These are phyloP conservation scores for Paulownia fortunei DNA, from an alignment of 257 asterid species.

Conservation along the genomic window DNA sequence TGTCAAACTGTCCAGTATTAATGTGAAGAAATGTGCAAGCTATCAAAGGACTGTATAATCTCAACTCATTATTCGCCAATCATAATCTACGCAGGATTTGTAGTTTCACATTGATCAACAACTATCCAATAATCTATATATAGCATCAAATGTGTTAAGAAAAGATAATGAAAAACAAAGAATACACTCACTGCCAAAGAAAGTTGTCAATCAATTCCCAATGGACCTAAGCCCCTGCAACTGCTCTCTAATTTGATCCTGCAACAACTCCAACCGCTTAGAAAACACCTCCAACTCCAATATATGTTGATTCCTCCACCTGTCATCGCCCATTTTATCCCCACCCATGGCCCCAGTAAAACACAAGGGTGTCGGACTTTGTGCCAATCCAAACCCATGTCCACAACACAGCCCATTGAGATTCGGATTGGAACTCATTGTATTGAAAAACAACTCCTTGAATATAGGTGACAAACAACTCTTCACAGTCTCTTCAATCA, in stretches of 20 bases:
- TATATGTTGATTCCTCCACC: slow-evolving; percentile 96
- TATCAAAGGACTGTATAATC: slow-evolving; percentile 40
- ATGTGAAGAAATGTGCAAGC: slow-evolving; percentile 40
- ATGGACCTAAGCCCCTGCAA: slow-evolving; percentile 88
- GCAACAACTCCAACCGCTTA: slow-evolving; percentile 90
- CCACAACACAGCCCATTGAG: slow-evolving; percentile 42
- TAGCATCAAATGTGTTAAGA: slow-evolving; percentile 22
- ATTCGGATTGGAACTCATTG: slow-evolving; percentile 42
- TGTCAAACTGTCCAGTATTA: slow-evolving; percentile 52
- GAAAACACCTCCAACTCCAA: slow-evolving; percentile 93
- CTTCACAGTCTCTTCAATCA: slow-evolving; percentile 93
- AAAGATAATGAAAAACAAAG: slow-evolving; percentile 18
- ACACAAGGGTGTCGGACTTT: slow-evolving; percentile 62
- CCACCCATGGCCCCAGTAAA: slow-evolving; percentile 50
- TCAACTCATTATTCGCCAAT: slow-evolving; percentile 60
- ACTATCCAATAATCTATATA: slow-evolving; percentile 44
- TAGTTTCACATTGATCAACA: slow-evolving; percentile 50
- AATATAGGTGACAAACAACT: slow-evolving; percentile 84
- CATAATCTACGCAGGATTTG: slow-evolving; percentile 54
- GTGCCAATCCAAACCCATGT: slow-evolving; percentile 48
- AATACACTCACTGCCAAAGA: slow-evolving; percentile 45
- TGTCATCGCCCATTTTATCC: slow-evolving; percentile 59
- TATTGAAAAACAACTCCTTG: slow-evolving; percentile 72
- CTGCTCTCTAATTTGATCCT: slow-evolving; percentile 85
- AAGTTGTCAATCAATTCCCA: slow-evolving; percentile 54